Evolutionary conservation across 2,329 filamentous ascomycete species (phyloP).

Genomic region (Penicillium oxalicum): DNA sequence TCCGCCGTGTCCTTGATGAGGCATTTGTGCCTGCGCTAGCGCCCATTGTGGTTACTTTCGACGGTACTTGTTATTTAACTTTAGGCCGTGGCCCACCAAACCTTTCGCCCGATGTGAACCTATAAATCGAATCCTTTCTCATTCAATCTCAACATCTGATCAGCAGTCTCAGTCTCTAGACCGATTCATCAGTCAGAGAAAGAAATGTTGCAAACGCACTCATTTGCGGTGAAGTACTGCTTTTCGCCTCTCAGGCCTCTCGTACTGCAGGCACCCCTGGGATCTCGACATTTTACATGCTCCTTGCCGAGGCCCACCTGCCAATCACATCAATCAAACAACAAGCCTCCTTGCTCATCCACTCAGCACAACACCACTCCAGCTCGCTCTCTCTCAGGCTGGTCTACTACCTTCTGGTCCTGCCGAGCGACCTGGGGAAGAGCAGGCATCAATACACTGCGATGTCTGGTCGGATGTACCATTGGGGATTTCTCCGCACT

Average conservation of each 20-base stretch:
- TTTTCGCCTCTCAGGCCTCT: not conserved
- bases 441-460: slow-evolving; percentile 50
- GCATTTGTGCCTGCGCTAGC: not conserved
- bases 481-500: slow-evolving; percentile 52
- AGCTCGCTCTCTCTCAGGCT: not conserved
- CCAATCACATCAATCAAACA: not conserved
- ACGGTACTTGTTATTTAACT: too few species aligned
- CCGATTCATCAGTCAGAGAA: not conserved
- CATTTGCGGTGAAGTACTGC: not conserved
- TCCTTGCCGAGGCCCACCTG: not conserved
- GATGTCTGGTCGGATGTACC: slow-evolving; percentile 53
- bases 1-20: not conserved
- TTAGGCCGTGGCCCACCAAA: too few species aligned
- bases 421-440: slow-evolving; percentile 43
- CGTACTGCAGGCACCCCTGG: too few species aligned
- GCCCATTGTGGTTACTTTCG: not conserved
- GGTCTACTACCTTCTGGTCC: slow-evolving; percentile 30
- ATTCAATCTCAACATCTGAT: too few species aligned
- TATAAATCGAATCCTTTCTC: too few species aligned
- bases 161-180: too few species aligned
- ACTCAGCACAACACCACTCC: not conserved
- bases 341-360: not conserved
- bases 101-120: too few species aligned
- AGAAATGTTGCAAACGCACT: not conserved
- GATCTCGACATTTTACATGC: not conserved